Evolutionary conservation across 805 yeast species (phyloP), one percentile per base, ranked within the genome.

Genomic region (Brettanomyces naardenensis): DNA sequence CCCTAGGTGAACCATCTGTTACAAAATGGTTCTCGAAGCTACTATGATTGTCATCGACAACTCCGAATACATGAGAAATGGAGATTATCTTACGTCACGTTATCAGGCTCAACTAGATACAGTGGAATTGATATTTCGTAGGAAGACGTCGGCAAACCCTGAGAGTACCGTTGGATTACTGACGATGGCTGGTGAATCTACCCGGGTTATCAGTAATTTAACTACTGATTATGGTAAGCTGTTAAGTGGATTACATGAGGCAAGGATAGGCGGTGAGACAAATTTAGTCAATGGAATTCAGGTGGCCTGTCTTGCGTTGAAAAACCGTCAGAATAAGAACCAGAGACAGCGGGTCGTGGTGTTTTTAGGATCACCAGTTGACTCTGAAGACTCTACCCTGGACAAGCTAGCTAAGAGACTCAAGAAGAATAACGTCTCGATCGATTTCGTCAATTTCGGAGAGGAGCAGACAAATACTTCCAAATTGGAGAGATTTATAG

Each of bases 21-120:
- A n/a, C n/a, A n/a, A n/a, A n/a, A 88, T 88, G 97, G 96, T 82
- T 46, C 73, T 89, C 53, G 98, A 92, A 65, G 97, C 97, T 45
- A 84, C 96, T 13, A 89, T 92, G 83, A 75, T 92, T 45, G 86
- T 88, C 54, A 74, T 92, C 55, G 99, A 92, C 68, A 90, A 88
- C 69, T 87, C 96, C 37, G 98, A 92, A 65, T 90, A 72, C 61
- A 84, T 89, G 76, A 73, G 98, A 53, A 92, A 92, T 58, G 98
- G 97, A 23, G 98, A 92, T 60, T 92, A 80, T 54, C 72, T 84
- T 27, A 78, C 94, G 14, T 80, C 89, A 13, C 73, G 98, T 53
- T 89, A 79, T 56, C 94, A 84, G 46, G 96, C 97, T 2, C 96
- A 92, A 62, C 68, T 84, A 44, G 95, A 92, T 45, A 79, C 96